phyloP scores from a whole-genome alignment of 148 eudicot genomes.

The Beta vulgaris region DNA sequence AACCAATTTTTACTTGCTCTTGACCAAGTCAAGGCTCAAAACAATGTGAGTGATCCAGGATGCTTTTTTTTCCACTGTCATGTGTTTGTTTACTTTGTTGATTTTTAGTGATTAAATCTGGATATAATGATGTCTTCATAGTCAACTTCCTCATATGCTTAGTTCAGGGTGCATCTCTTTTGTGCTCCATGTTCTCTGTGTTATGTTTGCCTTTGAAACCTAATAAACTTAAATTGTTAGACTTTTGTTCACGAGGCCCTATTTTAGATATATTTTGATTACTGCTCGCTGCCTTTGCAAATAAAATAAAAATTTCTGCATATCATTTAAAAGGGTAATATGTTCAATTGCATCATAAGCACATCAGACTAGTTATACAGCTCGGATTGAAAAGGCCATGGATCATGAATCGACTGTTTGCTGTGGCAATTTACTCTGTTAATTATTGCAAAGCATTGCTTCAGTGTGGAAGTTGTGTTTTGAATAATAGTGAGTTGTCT shows the following conservation, averaged over 20 bases:
- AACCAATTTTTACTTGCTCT: constrained; percentile 35
- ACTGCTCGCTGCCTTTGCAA: too few species aligned
- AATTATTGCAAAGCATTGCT: not conserved
- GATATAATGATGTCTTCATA: not conserved
- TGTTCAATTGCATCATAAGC: not conserved
- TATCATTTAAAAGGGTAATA: not conserved
- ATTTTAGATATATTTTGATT: not conserved
- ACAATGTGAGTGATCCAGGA: constrained; percentile 29
- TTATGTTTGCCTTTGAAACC: not conserved
- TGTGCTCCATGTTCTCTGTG: not conserved
- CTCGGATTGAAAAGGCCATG: not conserved
- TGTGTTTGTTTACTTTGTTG: not conserved
- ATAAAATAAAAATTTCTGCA: too few species aligned
- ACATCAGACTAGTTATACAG: not conserved
- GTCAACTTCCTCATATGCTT: not conserved
- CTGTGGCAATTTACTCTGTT: not conserved
- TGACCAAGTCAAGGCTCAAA: constrained; percentile 42
- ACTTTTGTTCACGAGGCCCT: not conserved
- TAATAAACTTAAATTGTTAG: not conserved
- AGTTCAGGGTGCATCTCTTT: not conserved
- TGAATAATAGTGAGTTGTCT: too few species aligned
- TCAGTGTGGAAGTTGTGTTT: too few species aligned
- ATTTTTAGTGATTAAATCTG: not conserved
- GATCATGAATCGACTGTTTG: not conserved
- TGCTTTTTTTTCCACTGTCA: not conserved